Conservation (phyloP, 2,329 filamentous ascomycete genomes). For the Diplodia sapinea region DNA sequence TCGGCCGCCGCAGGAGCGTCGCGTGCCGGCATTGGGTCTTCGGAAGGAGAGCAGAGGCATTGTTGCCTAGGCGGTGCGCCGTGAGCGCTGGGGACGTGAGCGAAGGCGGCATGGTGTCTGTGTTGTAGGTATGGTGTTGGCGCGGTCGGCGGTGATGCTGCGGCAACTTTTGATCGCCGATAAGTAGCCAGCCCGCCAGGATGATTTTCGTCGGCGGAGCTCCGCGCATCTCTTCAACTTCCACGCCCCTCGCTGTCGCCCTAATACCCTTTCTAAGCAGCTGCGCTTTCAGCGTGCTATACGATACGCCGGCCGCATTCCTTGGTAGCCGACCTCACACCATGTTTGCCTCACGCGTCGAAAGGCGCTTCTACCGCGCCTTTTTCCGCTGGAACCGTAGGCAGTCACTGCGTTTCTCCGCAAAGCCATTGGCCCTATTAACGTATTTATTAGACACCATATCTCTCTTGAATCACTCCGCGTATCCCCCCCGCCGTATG, state of each 20-base stretch:
- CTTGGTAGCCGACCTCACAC: background rate
- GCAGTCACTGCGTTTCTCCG: background rate
- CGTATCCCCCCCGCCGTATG: background rate
- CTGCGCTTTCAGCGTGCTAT: background rate
- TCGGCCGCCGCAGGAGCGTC: slow-evolving; percentile 83
- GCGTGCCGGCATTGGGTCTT: slow-evolving; percentile 73
- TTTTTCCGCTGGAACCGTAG: slow-evolving; percentile 53
- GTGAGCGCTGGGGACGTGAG: slow-evolving; percentile 36
- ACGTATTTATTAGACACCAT: background rate
- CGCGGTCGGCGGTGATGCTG: slow-evolving; percentile 27
- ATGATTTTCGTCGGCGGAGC: slow-evolving; percentile 32
- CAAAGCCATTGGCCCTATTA: background rate
- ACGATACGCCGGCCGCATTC: too few species aligned
- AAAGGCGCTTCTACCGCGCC: slow-evolving; percentile 51
- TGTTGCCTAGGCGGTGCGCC: slow-evolving; percentile 43
- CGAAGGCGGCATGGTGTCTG: slow-evolving; percentile 40
- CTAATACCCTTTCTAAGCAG: background rate
- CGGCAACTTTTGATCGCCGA: slow-evolving; percentile 3
- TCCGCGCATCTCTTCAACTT: slow-evolving; percentile 10
- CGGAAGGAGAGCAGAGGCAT: slow-evolving; percentile 32
- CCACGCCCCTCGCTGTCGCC: background rate
- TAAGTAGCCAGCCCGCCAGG: background rate
- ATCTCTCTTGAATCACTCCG: background rate
- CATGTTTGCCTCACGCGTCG: slow-evolving; percentile 31
- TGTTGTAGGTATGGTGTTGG: slow-evolving; percentile 24